These are phyloP conservation scores for Nakaseomyces nivariensis DNA, from an alignment of 1,139 yeast species.

Conservation along the genomic window DNA sequence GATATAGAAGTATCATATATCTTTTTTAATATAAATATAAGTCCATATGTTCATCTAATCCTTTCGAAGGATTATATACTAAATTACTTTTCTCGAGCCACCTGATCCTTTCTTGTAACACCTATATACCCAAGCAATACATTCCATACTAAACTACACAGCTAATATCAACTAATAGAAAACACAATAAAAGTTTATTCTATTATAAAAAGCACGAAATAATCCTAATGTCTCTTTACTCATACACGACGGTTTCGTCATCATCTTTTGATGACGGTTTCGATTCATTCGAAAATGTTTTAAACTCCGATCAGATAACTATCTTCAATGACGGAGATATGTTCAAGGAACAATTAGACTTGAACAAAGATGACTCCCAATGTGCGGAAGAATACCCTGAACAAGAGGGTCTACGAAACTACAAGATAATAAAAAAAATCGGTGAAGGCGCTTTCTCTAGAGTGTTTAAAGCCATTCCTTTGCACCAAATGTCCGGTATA, in stretches of 20 bases:
- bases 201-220: too few species aligned
- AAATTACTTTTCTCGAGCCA: too few species aligned
- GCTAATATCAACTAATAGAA: too few species aligned
- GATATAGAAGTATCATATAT: too few species aligned
- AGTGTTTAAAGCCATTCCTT: conserved; percentile 34
- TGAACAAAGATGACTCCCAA: not conserved
- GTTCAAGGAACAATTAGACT: conserved; percentile 1
- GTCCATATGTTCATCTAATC: too few species aligned
- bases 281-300: not conserved
- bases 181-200: too few species aligned
- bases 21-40: too few species aligned
- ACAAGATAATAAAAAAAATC: conserved; percentile 32
- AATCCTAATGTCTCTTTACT: not conserved
- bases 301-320: not conserved
- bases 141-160: too few species aligned
- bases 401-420: conserved; percentile 19
- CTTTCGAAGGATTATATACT: too few species aligned
- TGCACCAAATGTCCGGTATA: not conserved
- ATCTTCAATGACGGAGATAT: conserved; percentile 1
- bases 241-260: not conserved
- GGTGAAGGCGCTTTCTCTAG: conserved; percentile 88
- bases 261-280: not conserved
- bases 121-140: too few species aligned
- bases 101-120: too few species aligned
- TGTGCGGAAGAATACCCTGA: conserved; percentile 10